These are phyloP conservation scores for Exophiala xenobiotica DNA, from an alignment of 2,329 filamentous ascomycete species.

Conservation along the genomic window DNA sequence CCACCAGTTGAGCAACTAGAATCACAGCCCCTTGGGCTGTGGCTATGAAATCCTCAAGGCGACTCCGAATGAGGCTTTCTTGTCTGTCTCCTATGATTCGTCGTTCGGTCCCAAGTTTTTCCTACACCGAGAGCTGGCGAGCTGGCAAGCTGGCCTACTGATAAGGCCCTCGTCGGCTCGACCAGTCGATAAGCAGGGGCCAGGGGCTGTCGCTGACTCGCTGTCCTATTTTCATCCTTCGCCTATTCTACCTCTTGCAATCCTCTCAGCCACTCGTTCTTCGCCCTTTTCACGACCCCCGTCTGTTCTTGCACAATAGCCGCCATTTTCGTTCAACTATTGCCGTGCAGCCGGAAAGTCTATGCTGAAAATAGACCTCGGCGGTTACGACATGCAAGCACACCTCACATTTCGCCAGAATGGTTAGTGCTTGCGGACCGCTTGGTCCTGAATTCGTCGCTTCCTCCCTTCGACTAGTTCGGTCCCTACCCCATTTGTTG, in stretches of 20 bases:
- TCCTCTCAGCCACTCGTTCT: slow-evolving; percentile 1
- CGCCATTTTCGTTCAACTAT: background rate
- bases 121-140: no score
- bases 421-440: background rate
- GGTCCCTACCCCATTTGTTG: background rate
- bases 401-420: background rate
- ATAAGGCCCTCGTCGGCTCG: no score
- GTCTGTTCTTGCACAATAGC: background rate
- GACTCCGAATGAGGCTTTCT: no score
- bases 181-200: no score
- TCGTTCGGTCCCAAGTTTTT: no score
- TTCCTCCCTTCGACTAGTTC: background rate
- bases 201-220: background rate
- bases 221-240: slow-evolving; percentile 1
- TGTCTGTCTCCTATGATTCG: no score
- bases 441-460: no score
- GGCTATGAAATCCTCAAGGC: no score
- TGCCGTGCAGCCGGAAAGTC: background rate
- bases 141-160: no score
- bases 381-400: slow-evolving; percentile 3
- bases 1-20: slow-evolving; percentile 23
- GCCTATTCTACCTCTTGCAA: slow-evolving; percentile 2
- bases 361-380: slow-evolving; percentile 6
- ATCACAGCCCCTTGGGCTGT: no score
- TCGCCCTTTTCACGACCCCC: background rate